Base-by-base conservation (phyloP, 345 rosid genomes). In the Gossypium arboreum region DNA sequence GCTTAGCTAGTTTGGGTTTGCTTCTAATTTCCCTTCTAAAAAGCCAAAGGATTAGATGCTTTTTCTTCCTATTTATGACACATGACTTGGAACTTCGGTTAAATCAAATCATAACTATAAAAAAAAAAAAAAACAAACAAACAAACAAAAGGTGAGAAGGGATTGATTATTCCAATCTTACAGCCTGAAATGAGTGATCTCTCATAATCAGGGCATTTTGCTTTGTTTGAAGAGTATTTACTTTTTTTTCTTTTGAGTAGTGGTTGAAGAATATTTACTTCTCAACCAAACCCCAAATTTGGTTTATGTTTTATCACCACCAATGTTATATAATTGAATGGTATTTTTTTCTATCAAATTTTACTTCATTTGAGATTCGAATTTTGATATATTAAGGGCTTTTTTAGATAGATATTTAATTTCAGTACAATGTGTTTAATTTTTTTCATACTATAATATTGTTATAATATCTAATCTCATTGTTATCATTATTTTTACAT, bases 21-120 rank as follows among this genome's bases (percentile, higher is more conserved):
- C n/a, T 9, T 3, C 47, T 24, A 12, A 34, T 20, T 16, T 71
- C 1, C 39, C 25, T 55, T 57, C 71, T 41, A 64, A 50, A 69
- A 54, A 34, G 25, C 24, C 44, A 16, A 15, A 15, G 22, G 66
- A 59, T 55, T 72, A 56, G 55, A 76, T 76, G 76, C 76, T 73
- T 73, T 63, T 63, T 73, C 62, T 24, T 56, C 55, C 65, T 63
- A n/a, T 18, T 48, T 55, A 67, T 73, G 79, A 75, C 63, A 75
- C 48, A 67, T 58, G 73, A 69, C 76, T 12, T 9, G 63, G 45
- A 8, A 72, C 63, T 16, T 60, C 52, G 70, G 18, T 51, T 52
- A 41, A 12, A 29, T 47, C 50, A 47, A 47, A 47, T 2, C 50
- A 9, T 44, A 44, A 44, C 12, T 44, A 2, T 24, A 1, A 24